A percentile compares a stretch with the other conserved stretches of the same genome.
phyloP scores from a whole-genome alignment of 2,329 filamentous ascomycete species.

The Microsporum audouinii region DNA sequence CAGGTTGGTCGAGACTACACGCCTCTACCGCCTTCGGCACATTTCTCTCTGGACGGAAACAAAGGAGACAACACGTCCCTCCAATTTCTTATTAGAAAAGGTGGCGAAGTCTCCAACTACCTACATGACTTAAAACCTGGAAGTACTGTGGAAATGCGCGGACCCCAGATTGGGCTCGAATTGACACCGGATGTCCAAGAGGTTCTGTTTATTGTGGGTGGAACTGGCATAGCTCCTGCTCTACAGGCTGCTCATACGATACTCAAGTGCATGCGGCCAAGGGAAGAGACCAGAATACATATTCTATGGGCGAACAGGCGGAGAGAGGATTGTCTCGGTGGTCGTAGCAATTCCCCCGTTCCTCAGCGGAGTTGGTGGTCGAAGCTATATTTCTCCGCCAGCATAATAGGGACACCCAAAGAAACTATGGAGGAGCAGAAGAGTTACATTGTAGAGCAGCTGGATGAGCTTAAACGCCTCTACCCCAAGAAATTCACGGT shows the following conservation, averaged over 20 bases:
- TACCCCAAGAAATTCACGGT: constrained; percentile 51
- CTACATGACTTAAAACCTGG: constrained; percentile 54
- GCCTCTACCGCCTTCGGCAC: constrained; percentile 53
- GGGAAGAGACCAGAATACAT: constrained; percentile 42
- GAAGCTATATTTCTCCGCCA: constrained; percentile 17
- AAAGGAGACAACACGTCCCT: constrained; percentile 36
- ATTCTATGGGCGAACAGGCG: constrained; percentile 74
- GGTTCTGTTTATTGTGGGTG: constrained; percentile 78
- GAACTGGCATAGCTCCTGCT: constrained; percentile 84
- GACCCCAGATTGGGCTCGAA: constrained; percentile 60
- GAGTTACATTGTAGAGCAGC: constrained; percentile 45
- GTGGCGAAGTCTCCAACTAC: constrained; percentile 83
- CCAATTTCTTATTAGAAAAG: constrained; percentile 65
- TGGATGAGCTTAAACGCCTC: constrained; percentile 50
- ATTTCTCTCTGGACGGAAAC: neutral
- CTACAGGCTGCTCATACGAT: constrained; percentile 64
- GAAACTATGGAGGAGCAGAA: constrained; percentile 9
- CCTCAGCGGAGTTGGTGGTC: constrained; percentile 23
- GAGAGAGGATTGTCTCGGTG: constrained; percentile 54
- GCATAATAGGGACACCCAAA: neutral
- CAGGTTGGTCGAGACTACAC: constrained; percentile 91
- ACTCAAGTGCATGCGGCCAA: constrained; percentile 23
- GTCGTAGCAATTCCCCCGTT: constrained; percentile 40
- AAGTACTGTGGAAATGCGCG: constrained; percentile 60
- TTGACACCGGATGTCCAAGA: constrained; percentile 45